A percentile compares a stretch with the other conserved stretches of the same genome.
Evolutionary conservation across 2,329 filamentous ascomycete species (phyloP).

Genomic region (Pseudopithomyces maydicus): DNA sequence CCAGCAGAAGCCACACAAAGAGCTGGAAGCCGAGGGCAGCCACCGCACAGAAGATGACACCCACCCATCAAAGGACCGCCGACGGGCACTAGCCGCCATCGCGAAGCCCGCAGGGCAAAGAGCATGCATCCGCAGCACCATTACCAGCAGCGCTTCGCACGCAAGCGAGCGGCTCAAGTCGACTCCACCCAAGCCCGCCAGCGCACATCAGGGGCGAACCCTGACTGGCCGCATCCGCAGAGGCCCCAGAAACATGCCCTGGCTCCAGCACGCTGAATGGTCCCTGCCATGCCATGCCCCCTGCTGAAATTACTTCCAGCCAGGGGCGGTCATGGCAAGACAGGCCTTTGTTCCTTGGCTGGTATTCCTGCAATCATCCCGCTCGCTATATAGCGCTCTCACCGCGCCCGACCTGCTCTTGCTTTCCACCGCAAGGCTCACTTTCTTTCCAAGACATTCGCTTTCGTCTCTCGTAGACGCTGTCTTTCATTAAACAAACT

Average conservation of each 20-base stretch:
- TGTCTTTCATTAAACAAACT: conserved; percentile 39
- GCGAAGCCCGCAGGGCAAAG: background rate
- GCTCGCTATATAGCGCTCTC: conserved; percentile 37
- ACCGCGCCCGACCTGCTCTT: conserved; percentile 19
- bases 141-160: conserved; percentile 3
- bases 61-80: background rate
- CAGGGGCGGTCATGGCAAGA: conserved; percentile 34
- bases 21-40: background rate
- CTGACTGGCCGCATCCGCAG: conserved; percentile 51
- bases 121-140: background rate
- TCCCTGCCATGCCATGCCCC: conserved; percentile 29
- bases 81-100: background rate
- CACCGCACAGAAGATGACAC: background rate
- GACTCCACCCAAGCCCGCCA: background rate
- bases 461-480: conserved; percentile 40
- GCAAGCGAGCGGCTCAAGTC: conserved; percentile 6
- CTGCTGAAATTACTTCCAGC: conserved; percentile 43
- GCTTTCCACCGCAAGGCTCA: conserved; percentile 41
- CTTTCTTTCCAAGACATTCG: conserved; percentile 41
- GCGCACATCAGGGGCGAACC: background rate
- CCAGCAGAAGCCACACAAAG: background rate
- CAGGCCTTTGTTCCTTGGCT: conserved; percentile 29
- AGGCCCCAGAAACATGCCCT: conserved; percentile 11
- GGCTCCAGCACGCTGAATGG: conserved; percentile 29
- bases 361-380: conserved; percentile 31